These are phyloP conservation scores for Solanum hybrid DNA, from an alignment of 305 asterid genomes.

Conservation along the genomic window DNA sequence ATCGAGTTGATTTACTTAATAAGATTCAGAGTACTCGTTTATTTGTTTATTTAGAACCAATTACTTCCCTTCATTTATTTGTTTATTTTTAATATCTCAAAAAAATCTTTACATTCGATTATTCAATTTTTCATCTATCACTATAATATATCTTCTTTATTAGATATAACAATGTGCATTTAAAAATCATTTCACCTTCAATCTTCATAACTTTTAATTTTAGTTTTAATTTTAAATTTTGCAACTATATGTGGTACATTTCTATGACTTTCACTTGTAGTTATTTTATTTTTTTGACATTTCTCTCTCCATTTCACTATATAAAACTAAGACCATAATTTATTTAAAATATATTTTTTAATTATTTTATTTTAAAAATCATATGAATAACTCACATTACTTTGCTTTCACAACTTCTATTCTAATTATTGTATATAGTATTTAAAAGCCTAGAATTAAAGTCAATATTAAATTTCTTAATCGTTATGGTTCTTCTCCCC, in stretches of 20 bases:
- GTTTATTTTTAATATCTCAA: background rate
- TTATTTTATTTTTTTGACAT: background rate
- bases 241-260: no score
- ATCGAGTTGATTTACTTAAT: background rate
- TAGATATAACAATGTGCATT: background rate
- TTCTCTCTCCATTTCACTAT: background rate
- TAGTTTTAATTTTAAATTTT: no score
- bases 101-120: no score
- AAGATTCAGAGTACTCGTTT: background rate
- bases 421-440: no score
- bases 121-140: no score
- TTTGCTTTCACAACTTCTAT: background rate
- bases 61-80: no score
- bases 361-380: no score
- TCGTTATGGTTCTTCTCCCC: background rate
- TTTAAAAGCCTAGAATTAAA: background rate
- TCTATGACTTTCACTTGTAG: background rate
- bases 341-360: no score
- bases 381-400: background rate
- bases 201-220: background rate
- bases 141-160: background rate
- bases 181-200: background rate
- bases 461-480: no score
- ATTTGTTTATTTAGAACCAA: background rate
- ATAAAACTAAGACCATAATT: background rate